Percentiles rank a stretch among this genome's conserved stretches.
phyloP scores from a whole-genome alignment of 768 basidiomycete genomes.

The Suillus subalutaceus region DNA sequence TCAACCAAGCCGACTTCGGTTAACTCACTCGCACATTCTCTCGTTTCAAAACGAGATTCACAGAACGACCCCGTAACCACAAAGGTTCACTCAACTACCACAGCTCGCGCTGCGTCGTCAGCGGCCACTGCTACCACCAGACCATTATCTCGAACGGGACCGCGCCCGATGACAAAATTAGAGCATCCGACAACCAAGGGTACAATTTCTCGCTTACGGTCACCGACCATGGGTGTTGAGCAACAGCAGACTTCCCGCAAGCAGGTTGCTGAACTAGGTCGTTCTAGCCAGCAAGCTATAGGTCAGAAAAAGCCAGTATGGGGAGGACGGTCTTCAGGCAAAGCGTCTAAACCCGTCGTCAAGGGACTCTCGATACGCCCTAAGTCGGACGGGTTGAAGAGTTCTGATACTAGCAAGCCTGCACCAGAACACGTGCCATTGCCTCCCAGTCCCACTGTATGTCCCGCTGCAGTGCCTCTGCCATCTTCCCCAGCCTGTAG shows the following conservation, averaged over 20 bases:
- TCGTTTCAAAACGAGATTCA: background rate
- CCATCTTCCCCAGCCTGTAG: slow-evolving; percentile 13
- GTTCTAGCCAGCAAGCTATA: background rate
- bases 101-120: background rate
- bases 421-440: slow-evolving; percentile 8
- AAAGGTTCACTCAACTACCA: background rate
- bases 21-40: background rate
- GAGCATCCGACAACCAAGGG: background rate
- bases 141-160: background rate
- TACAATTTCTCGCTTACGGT: background rate
- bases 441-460: slow-evolving; percentile 12
- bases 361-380: slow-evolving; percentile 1
- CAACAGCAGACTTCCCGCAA: background rate
- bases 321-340: slow-evolving; percentile 4
- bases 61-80: background rate
- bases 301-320: slow-evolving; percentile 9
- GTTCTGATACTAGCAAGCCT: background rate
- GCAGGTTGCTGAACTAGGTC: background rate
- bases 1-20: background rate
- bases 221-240: background rate
- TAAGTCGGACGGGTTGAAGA: background rate
- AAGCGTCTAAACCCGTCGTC: background rate
- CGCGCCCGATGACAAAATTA: too few species aligned
- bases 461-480: slow-evolving; percentile 13
- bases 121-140: background rate